Conservation (phyloP, 2,329 filamentous ascomycete genomes). For the Aphanocladium album region DNA sequence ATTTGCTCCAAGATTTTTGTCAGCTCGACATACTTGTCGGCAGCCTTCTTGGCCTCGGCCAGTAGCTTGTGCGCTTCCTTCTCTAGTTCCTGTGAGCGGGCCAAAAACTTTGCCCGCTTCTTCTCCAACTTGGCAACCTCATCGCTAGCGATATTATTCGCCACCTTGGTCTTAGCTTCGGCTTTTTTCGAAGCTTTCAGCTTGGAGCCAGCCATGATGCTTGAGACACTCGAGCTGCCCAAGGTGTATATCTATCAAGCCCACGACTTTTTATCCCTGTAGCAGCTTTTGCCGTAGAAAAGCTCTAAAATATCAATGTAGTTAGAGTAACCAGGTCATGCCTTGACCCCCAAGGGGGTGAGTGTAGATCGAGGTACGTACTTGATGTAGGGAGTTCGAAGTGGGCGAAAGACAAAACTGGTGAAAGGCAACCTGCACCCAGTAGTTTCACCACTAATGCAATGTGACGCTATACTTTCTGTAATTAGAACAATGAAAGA, state of each 20-base stretch:
- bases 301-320: neutral
- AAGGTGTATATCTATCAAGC: neutral
- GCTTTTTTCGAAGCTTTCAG: conserved; percentile 13
- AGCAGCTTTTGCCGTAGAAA: neutral
- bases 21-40: conserved; percentile 24
- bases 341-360: neutral
- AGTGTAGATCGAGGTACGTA: neutral
- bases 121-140: conserved; percentile 25
- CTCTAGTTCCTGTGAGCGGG: conserved; percentile 37
- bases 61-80: conserved; percentile 35
- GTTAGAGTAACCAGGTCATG: neutral
- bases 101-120: conserved; percentile 31
- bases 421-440: neutral
- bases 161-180: conserved; percentile 25
- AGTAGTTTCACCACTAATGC: neutral
- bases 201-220: neutral
- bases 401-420: neutral
- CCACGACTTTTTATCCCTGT: neutral
- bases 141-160: conserved; percentile 20
- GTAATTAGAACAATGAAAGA: no score
- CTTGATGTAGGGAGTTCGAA: neutral
- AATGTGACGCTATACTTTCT: neutral
- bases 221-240: neutral
- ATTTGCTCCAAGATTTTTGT: conserved; percentile 15
- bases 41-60: conserved; percentile 33